A percentile compares a stretch with the other conserved stretches of the same genome.
phyloP scores from a whole-genome alignment of 768 basidiomycete species.

The Leucosporidium creatinivorum region DNA sequence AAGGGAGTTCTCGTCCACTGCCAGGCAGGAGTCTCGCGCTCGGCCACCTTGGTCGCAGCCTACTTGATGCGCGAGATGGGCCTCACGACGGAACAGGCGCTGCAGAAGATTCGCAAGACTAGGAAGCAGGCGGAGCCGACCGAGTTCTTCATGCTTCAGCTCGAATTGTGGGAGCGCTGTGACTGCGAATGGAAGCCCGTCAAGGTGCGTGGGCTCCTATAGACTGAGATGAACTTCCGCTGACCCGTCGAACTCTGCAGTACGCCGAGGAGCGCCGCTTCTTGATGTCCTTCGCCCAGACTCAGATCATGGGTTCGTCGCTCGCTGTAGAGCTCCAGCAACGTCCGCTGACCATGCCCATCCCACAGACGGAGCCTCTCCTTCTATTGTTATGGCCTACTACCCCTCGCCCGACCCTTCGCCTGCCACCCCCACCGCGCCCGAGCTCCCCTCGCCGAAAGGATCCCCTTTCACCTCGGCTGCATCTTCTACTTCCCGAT shows the following conservation, averaged over 20 bases:
- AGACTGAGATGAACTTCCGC: neutral
- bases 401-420: conserved; percentile 35
- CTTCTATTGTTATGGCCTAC: conserved; percentile 36
- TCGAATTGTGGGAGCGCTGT: conserved; percentile 37
- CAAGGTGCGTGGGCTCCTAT: conserved; percentile 15
- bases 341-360: neutral
- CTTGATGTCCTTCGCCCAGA: conserved; percentile 34
- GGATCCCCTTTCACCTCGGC: conserved; percentile 6
- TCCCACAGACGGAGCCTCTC: conserved; percentile 30
- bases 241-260: conserved; percentile 1
- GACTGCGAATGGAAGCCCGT: conserved; percentile 36
- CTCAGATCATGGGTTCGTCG: conserved; percentile 31
- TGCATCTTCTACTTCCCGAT: too few relatives aligned
- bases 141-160: conserved; percentile 36
- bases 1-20: conserved; percentile 37
- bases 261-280: conserved; percentile 36
- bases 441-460: neutral
- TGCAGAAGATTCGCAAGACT: conserved; percentile 29
- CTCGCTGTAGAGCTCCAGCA: neutral
- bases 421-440: neutral
- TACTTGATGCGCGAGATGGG: conserved; percentile 34
- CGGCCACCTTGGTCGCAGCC: conserved; percentile 35
- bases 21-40: conserved; percentile 37
- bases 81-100: conserved; percentile 35
- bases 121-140: conserved; percentile 34